Evolutionary conservation across 2,329 filamentous ascomycete genomes (phyloP).

Genomic region (Talaromyces sp.): DNA sequence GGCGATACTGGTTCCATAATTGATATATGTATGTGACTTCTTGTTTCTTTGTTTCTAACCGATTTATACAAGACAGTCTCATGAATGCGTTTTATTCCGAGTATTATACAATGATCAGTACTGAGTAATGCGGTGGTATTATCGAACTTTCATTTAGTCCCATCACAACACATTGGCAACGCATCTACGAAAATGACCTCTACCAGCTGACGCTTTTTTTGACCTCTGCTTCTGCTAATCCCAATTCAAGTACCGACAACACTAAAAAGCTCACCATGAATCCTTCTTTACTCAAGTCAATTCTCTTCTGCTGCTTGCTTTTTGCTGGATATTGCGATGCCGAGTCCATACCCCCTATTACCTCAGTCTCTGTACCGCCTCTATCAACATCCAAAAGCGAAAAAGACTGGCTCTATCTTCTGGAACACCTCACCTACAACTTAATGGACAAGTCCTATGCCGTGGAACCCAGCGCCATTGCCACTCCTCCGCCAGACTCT

Average conservation of each 20-base stretch:
- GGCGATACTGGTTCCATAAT: too few relatives aligned
- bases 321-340: not conserved
- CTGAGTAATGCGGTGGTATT: not conserved
- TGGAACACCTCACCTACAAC: not conserved
- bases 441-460: not conserved
- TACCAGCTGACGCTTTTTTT: not conserved
- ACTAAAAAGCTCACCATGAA: not conserved
- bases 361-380: not conserved
- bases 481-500: not conserved
- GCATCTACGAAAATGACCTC: not conserved
- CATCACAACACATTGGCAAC: not conserved
- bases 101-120: not conserved
- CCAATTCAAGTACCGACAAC: not conserved
- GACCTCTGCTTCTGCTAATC: not conserved
- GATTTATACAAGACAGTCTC: not conserved
- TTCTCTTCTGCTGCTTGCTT: not conserved
- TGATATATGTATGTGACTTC: not conserved
- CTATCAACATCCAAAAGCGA: not conserved
- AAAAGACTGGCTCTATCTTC: not conserved
- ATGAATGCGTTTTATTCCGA: not conserved
- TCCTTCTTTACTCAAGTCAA: not conserved
- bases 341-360: not conserved
- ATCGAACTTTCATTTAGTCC: not conserved
- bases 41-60: not conserved
- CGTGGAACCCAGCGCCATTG: not conserved